Base-by-base conservation (phyloP, 441 rosid species). In the Populus hybrid region DNA sequence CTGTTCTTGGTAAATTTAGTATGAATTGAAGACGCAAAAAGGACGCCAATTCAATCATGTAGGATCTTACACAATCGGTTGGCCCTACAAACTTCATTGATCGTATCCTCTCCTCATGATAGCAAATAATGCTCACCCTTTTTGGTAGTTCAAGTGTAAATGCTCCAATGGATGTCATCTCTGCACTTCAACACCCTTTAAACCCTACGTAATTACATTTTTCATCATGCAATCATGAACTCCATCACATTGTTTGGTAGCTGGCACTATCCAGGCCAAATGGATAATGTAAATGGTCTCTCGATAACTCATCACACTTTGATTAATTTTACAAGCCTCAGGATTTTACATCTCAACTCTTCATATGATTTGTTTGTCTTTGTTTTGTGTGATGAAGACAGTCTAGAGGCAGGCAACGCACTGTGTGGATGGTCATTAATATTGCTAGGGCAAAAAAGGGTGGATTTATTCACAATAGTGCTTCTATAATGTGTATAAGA, bases 401-500 rank as follows among this genome's bases (percentile, higher is more conserved):
- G 34, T 30, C 34, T 30, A 30, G 0, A 18, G 11, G 64, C 70
- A 30, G 5, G n/a, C 24, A 30, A 7, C 24, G 30, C 30, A 28
- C 30, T 28, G 30, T 19, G 30, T 42, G 19, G 26, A 61, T 23
- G 66, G 26, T 53, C 74, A 53, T 75, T 64, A 8, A 10, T 35
- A 76, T 68, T n/a, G 63, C 32, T 35, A 12, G 69, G 53, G 71
- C 75, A 79, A 76, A 76, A 77, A 38, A 42, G 74, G 65, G 78
- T 75, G 76, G 79, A 68, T 53, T 0, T 19, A 64, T 59, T 73
- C 57, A 65, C 59, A 34, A 59, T 71, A 79, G 66, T 77, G 75
- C 81, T 83, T 84, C 86, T 30, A 30, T 78, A 73, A 36, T 59
- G 42, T 53, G 70, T 76, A 76, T 63, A 82, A 46, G 16, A n/a